Base-by-base conservation (phyloP, 1,284 basidiomycete genomes). In the Rhodotorula sp. region DNA sequence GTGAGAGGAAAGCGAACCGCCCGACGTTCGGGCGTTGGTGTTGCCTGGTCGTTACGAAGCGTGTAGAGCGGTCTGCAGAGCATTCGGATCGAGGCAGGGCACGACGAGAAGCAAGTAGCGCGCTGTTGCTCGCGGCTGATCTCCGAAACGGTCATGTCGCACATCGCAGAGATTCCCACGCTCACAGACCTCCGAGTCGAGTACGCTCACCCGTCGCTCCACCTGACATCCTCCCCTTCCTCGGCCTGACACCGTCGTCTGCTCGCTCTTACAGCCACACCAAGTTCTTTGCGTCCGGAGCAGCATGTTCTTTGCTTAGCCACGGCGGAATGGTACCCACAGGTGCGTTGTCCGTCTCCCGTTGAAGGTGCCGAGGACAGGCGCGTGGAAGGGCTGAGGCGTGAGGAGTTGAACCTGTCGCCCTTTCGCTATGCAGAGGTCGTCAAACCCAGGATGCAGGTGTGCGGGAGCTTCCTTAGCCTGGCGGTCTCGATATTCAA, bases 391-490 rank as follows among this genome's bases (percentile, higher is more conserved):
- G 40, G 40, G 40, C 11, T 44, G 40, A 44, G 40, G 7, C 40
- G 40, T 11, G 3, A 13, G 15, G 44, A 52, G 30, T 34, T 20
- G 34, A 30, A 52, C 46, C 64, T 50, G n/a, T n/a, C n/a, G n/a
- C n/a, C n/a, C 31, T 66, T 28, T 30, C 58, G 18, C 46, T 31
- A 8, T 59, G 50, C 72, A 56, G 93, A 95, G 77, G 92, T 95
- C 69, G 87, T 94, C 69, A 95, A 96, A 81, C 95, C 93, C 0
- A 87, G 92, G 18, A 93, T 95, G 63, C 92, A 94, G 60, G 60
- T 61, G 22, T 26, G 60, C 18, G 2, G 18, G n/a, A 2, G 13
- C 16, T 6, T 3, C 44, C 8, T 30, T 13, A 28, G 7, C 48
- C 24, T 7, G n/a, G 8, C 13, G 5, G 16, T 18, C 31, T 20